Evolutionary conservation across 108 stramenopile species (phyloP), one percentile per base, ranked within the genome.

Genomic region (Nitzschia sp.): DNA sequence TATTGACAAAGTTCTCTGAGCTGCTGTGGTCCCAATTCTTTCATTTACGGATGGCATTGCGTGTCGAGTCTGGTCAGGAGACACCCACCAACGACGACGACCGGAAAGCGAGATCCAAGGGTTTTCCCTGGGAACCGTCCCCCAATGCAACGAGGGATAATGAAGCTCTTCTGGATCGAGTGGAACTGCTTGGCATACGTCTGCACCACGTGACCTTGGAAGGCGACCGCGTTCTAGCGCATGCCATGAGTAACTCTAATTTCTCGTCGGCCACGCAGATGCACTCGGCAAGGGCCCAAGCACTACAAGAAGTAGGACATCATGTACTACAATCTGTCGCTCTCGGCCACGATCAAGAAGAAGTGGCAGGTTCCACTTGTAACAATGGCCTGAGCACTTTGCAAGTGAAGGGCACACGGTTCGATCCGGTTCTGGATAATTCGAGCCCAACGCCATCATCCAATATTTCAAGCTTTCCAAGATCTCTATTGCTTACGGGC

Each of bases 11-110:
- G 35, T 75, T 66, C 47, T 75, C 74, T 17, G 74, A 75, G 32
- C 30, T 75, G 8, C 53, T 75, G 21, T 75, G 74, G 74, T 75
- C 66, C 30, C 74, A 75, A 51, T 33, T 75, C 42, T 38, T 75
- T 32, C 74, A 68, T 31, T 36, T 75, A 2, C 74, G 74, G 18
- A 75, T 75, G 74, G 47, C 66, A 21, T 36, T 67, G 13, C 66
- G 54, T 26, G 24, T 45, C 24, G 61, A 46, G 46, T 28, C 49
- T n/a, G 42, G 28, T 19, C 45, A 54, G 5, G 65, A 60, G 27
- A 28, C 46, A 23, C 45, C 59, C 8, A 13, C 56, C 17, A 19
- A 5, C 11, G 48, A 0, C 3, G 57, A 46, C 30, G 30, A 35
- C 18, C 21, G 27, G 55, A 24, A 45, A 15, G 33, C 42, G 9